Evolutionary conservation across 768 basidiomycete species (phyloP).

Genomic region (Neoboletus magnificus): DNA sequence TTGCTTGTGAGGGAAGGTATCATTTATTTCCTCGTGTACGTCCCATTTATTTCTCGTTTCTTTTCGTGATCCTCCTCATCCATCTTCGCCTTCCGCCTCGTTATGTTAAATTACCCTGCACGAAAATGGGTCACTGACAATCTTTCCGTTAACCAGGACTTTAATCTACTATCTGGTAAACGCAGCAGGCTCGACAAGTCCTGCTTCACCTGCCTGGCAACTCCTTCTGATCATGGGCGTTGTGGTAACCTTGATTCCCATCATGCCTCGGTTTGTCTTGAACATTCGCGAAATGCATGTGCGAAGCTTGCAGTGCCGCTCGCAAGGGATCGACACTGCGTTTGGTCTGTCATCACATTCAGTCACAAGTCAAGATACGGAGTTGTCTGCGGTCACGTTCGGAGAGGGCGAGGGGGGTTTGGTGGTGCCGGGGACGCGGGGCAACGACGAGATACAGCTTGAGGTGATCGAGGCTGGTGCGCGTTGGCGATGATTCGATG

Average conservation of each 20-base stretch:
- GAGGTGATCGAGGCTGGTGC: background rate
- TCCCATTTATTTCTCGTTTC: background rate
- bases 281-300: background rate
- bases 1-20: background rate
- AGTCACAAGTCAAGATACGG: background rate
- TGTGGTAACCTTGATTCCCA: background rate
- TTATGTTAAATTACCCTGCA: background rate
- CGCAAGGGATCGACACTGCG: background rate
- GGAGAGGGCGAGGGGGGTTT: background rate
- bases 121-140: background rate
- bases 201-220: background rate
- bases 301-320: background rate
- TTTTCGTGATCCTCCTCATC: background rate
- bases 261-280: background rate
- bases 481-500: background rate
- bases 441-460: background rate
- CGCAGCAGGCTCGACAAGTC: background rate
- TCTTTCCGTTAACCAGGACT: background rate
- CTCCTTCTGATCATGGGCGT: background rate
- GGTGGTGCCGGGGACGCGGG: background rate
- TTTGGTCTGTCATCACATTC: background rate
- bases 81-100: background rate
- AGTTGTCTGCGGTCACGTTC: background rate
- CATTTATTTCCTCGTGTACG: conserved; percentile 2
- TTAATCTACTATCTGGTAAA: background rate